Percentiles rank a stretch among this genome's conserved stretches.
Evolutionary conservation across 2,329 filamentous ascomycete species (phyloP).

Genomic region (Colletotrichum lini): DNA sequence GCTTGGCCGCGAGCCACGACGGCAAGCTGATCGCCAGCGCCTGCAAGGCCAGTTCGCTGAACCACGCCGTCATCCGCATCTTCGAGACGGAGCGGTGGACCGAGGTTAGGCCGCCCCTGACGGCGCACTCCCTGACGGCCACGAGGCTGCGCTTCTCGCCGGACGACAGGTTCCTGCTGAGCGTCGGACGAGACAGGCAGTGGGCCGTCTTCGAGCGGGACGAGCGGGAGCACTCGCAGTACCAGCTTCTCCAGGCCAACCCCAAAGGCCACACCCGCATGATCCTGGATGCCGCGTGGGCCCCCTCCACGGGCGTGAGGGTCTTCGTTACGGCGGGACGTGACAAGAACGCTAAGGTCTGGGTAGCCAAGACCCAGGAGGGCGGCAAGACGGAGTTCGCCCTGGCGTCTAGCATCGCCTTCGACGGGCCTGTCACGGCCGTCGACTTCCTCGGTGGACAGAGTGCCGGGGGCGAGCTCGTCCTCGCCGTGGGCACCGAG

Average conservation of each 20-base stretch:
- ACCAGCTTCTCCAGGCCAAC: constrained; percentile 74
- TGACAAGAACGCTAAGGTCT: constrained; percentile 87
- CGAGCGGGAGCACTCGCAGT: constrained; percentile 57
- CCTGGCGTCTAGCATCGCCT: constrained; percentile 67
- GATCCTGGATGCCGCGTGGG: constrained; percentile 92
- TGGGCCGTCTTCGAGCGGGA: constrained; percentile 85
- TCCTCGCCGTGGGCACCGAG: constrained; percentile 73
- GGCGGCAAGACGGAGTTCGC: constrained; percentile 59
- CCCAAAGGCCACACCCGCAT: constrained; percentile 91
- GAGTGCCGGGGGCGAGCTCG: constrained; percentile 50
- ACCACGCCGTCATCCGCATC: constrained; percentile 93
- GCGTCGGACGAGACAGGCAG: constrained; percentile 91
- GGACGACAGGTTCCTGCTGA: constrained; percentile 83
- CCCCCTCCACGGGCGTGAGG: constrained; percentile 63
- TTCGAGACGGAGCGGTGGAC: constrained; percentile 92
- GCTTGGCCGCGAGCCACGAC: constrained; percentile 83
- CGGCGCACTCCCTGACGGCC: constrained; percentile 89
- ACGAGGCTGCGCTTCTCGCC: constrained; percentile 85
- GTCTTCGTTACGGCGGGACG: constrained; percentile 90
- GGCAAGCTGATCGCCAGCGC: constrained; percentile 87
- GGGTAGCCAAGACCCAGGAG: constrained; percentile 60
- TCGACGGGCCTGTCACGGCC: constrained; percentile 76
- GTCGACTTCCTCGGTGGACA: constrained; percentile 71
- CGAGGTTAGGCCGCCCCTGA: constrained; percentile 85
- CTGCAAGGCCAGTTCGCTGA: constrained; percentile 91